Evolutionary conservation across 169 alveolate genomes (phyloP), one percentile per base, ranked within the genome.

Genomic region (Babesia sp.): DNA sequence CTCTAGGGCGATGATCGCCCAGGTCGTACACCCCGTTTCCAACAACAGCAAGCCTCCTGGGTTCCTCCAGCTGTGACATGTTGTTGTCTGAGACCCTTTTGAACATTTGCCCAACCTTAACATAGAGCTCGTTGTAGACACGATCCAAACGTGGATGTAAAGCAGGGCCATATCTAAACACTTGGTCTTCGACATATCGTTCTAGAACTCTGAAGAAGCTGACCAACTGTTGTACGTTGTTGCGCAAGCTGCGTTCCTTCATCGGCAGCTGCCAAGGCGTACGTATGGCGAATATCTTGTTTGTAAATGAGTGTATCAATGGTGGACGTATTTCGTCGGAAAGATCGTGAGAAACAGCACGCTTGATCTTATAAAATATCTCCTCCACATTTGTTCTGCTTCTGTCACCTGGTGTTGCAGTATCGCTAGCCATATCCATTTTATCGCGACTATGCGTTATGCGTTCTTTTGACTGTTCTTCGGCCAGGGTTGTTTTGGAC

Each of bases 211-310:
- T 72, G 71, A 85, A 81, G 63, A 85, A 89, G 31, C 83, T 69
- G 24, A 78, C 41, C 33, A 89, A 34, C 56, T 89, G 90, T 37
- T 83, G 77, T 31, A 85, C 81, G 69, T 89, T 89, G 82, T 89
- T 89, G 36, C 88, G 71, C 70, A 77, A 82, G 54, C 84, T 74
- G 37, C 76, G 82, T 45, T 68, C 90, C 83, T 89, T 89, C 59
- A 75, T 89, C 12, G 90, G 91, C 33, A 84, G 71, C 50, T 83
- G 83, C 93, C 93, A 89, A 22, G 93, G 93, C 34, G 90, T 82
- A 48, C 90, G 84, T 78, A 89, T 89, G 44, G 84, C 91, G 53
- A 89, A 75, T 51, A 89, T 39, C 44, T 84, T 85, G 71, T 59
- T 56, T 24, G 68, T 39, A 36, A 80, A 58, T 24, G 67, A 54